phyloP scores from a whole-genome alignment of 2,329 filamentous ascomycete species.

The Macrophomina pseudophaseolina region DNA sequence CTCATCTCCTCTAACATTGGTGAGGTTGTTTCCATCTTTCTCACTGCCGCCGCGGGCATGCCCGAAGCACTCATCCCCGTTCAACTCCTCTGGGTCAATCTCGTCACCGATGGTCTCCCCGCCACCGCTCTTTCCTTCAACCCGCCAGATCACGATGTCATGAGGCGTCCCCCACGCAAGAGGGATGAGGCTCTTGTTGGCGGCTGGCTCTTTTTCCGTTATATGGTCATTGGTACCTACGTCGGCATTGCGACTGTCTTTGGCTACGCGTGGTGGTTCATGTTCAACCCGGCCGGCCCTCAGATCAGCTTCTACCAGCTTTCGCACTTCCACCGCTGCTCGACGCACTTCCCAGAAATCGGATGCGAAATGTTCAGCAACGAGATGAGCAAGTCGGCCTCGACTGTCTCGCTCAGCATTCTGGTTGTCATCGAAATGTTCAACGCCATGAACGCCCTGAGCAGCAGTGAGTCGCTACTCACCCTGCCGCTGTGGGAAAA shows the following conservation, averaged over 20 bases:
- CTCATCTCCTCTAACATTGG: constrained; percentile 99
- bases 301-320: constrained; percentile 91
- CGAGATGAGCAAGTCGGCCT: constrained; percentile 84
- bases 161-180: constrained; percentile 89
- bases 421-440: constrained; percentile 99
- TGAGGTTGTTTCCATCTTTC: constrained; percentile 97
- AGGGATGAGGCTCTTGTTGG: constrained; percentile 91
- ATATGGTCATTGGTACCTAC: constrained; percentile 94
- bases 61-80: constrained; percentile 96
- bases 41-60: constrained; percentile 95
- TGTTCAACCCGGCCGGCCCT: constrained; percentile 89
- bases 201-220: constrained; percentile 96
- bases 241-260: constrained; percentile 94
- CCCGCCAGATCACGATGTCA: constrained; percentile 96
- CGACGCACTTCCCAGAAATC: constrained; percentile 81
- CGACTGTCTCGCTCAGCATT: constrained; percentile 87
- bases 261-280: constrained; percentile 99
- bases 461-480: constrained; percentile 89
- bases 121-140: constrained; percentile 98
- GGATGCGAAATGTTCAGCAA: constrained; percentile 92
- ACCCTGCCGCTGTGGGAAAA: constrained; percentile 97
- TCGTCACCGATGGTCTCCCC: constrained; percentile 95
- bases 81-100: constrained; percentile 97
- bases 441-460: constrained; percentile 97
- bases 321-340: constrained; percentile 92